A percentile compares a stretch with the other conserved stretches of the same genome.
phyloP scores from a whole-genome alignment of 2,329 filamentous ascomycete species.

The Didymella arachidicola region DNA sequence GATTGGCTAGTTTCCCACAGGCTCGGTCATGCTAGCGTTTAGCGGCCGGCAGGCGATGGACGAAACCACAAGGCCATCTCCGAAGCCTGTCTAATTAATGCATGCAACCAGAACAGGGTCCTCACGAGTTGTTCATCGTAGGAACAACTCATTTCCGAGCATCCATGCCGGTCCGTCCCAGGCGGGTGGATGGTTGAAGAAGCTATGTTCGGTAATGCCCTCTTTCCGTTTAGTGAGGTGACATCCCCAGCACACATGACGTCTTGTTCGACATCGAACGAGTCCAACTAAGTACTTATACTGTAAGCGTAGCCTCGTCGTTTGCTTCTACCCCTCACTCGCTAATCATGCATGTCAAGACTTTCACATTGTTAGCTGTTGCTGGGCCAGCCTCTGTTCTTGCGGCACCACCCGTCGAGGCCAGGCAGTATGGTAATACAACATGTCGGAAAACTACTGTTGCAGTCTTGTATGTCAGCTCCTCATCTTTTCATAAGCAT shows the following conservation, averaged over 20 bases:
- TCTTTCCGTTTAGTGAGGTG: constrained; percentile 11
- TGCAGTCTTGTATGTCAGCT: constrained; percentile 39
- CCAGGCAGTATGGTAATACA: constrained; percentile 27
- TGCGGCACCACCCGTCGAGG: constrained; percentile 27
- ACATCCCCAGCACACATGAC: constrained; percentile 5
- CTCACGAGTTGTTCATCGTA: not conserved
- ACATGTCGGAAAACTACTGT: constrained; percentile 46
- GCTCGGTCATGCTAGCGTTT: constrained; percentile 3
- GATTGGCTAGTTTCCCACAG: constrained; percentile 4
- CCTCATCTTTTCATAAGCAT: not conserved
- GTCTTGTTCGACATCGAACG: not conserved
- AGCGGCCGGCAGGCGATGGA: not conserved
- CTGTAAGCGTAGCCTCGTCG: not conserved
- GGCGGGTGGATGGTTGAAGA: not conserved
- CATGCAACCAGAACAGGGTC: constrained; percentile 1
- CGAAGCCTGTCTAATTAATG: constrained; percentile 1
- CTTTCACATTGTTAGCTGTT: constrained; percentile 1
- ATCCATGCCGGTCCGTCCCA: not conserved
- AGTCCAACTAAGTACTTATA: not conserved
- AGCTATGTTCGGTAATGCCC: constrained; percentile 2
- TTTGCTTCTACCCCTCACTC: not conserved
- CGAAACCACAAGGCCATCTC: constrained; percentile 1
- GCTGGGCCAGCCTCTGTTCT: constrained; percentile 5
- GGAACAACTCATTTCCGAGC: not conserved
- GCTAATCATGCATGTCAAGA: constrained; percentile 8